Base-by-base conservation (phyloP, 164 flowering plant species). In the Magnolia kwangsiensis region DNA sequence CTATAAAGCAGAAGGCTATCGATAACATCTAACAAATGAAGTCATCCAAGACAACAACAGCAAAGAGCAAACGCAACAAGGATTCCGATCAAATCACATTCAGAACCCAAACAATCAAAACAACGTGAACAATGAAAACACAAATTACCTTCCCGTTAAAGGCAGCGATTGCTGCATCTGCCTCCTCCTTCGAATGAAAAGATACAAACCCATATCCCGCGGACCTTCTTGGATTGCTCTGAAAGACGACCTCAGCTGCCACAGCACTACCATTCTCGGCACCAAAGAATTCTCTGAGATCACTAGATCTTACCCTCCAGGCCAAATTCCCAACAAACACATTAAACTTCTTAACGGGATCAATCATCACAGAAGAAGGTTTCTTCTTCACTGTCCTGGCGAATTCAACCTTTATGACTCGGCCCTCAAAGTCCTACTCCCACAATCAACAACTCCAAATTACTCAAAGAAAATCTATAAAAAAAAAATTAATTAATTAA, bases 201-300 rank as follows among this genome's bases (percentile, higher is more conserved):
- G 92, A 80, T 65, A 94, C 94, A 82, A 91, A 94, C 51, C 98
- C 98, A 86, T 91, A 91, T 0, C 98, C 98, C 51, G 88, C 82
- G 0, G 94, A 76, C 69, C 80, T 84, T 82, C 91, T 86, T 8
- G 94, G 90, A 76, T 86, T 86, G 11, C 82, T 91, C 68, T 87
- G 84, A 76, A 84, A 90, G 69, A 90, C 84, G 66, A 92, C 81
- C 77, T 89, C 89, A 4, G 94, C 94, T 63, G 89, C 79, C 69
- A 87, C 84, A 69, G 86, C 85, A 59, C 83, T 82, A 50, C 66
- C 74, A 71, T 75, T 77, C 31, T 79, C 81, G n/a, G 89, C 79
- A 71, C 70, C 75, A 79, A 94, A 92, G 67, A 92, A 85, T 80
- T 91, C 96, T 74, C 67, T 87, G 2, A 94, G 90, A 75, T 89